Evolutionary conservation across 805 yeast genomes (phyloP).

Genomic region (Jamesozyma piceae): DNA sequence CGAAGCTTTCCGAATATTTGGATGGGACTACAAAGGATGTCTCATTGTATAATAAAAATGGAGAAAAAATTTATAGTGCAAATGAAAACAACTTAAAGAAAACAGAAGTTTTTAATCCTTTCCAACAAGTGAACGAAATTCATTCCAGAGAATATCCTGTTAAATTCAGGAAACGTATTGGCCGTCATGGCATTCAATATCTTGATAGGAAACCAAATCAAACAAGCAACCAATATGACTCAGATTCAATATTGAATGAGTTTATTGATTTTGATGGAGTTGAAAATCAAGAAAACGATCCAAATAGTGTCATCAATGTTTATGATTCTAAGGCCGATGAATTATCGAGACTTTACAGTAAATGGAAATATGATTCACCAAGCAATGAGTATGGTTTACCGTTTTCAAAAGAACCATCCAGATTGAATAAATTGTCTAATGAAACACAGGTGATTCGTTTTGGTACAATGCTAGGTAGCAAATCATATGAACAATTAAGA

Average conservation of each 20-base stretch:
- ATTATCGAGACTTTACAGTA: conserved; percentile 43
- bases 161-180: conserved; percentile 64
- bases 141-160: conserved; percentile 37
- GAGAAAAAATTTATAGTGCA: conserved; percentile 23
- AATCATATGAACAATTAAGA: conserved; percentile 70
- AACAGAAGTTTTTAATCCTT: conserved; percentile 32
- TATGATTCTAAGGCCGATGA: conserved; percentile 41
- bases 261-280: conserved; percentile 34
- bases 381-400: conserved; percentile 38
- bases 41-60: conserved; percentile 20
- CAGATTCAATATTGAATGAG: conserved; percentile 31
- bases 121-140: conserved; percentile 21
- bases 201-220: conserved; percentile 62
- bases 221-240: not conserved
- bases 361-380: conserved; percentile 63
- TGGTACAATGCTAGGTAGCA: conserved; percentile 82
- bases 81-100: conserved; percentile 23
- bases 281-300: conserved; percentile 19
- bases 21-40: conserved; percentile 23
- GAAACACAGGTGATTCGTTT: conserved; percentile 85
- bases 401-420: conserved; percentile 69
- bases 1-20: conserved; percentile 24
- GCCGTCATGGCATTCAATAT: conserved; percentile 60
- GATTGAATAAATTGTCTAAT: conserved; percentile 69
- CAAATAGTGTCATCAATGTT: conserved; percentile 30